Conservation (phyloP, 1,284 basidiomycete genomes). For the Phellopilus nigrolimitatus region DNA sequence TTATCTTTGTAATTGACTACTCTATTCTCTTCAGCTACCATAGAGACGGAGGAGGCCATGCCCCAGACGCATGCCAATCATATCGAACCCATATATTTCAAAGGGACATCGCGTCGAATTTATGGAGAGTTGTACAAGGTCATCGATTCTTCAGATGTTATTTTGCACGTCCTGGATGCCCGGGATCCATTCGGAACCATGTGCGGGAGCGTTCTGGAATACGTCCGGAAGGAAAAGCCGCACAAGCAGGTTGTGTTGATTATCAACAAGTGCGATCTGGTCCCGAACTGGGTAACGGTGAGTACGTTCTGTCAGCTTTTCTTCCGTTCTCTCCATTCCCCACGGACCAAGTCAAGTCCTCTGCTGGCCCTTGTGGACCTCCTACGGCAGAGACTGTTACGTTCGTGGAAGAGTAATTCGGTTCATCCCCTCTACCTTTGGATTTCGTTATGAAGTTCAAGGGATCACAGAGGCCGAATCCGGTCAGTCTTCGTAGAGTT, state of each 20-base stretch:
- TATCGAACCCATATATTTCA: constrained; percentile 85
- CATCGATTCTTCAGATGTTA: constrained; percentile 96
- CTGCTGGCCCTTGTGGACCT: constrained; percentile 29
- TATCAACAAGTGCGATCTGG: constrained; percentile 98
- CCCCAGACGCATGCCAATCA: constrained; percentile 66
- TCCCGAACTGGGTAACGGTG: constrained; percentile 99
- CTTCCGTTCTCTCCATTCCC: constrained; percentile 23
- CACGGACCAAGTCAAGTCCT: constrained; percentile 47
- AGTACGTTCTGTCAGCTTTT: constrained; percentile 33
- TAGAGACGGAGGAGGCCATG: constrained; percentile 33
- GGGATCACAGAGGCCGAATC: constrained; percentile 31
- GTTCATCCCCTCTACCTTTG: constrained; percentile 33
- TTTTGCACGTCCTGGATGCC: constrained; percentile 95
- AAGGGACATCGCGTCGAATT: constrained; percentile 91
- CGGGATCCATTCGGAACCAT: constrained; percentile 96
- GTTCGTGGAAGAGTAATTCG: constrained; percentile 54
- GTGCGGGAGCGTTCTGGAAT: constrained; percentile 93
- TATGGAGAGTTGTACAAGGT: constrained; percentile 99
- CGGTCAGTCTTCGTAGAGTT: constrained; percentile 38
- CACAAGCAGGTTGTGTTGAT: constrained; percentile 97
- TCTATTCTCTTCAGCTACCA: constrained; percentile 27
- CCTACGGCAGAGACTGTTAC: constrained; percentile 42
- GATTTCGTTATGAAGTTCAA: constrained; percentile 27
- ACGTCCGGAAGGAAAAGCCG: constrained; percentile 92
- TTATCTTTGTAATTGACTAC: constrained; percentile 39